Conservation (phyloP, 2,329 filamentous ascomycete genomes). For the Lecanicillium sp. region DNA sequence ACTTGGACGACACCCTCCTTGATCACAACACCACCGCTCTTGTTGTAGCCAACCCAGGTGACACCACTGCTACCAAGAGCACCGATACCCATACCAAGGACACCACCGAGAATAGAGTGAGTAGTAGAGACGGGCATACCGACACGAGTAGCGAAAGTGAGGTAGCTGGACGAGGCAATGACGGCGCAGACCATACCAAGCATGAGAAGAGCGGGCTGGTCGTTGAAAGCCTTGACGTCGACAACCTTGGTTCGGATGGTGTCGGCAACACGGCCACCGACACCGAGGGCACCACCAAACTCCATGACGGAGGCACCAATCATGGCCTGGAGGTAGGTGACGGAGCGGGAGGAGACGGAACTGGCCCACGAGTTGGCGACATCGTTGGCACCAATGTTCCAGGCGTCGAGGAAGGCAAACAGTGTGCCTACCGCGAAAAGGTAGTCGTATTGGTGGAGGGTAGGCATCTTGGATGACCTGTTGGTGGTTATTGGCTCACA, state of each 20-base stretch:
- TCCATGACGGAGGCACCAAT: constrained; percentile 50
- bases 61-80: constrained; percentile 41
- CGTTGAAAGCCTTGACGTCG: constrained; percentile 34
- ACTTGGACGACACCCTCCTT: constrained; percentile 48
- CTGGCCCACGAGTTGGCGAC: constrained; percentile 73
- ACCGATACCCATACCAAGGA: constrained; percentile 52
- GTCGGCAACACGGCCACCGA: constrained; percentile 51
- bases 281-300: constrained; percentile 51
- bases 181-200: constrained; percentile 50
- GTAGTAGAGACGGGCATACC: constrained; percentile 54
- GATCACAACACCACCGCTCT: constrained; percentile 26
- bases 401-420: constrained; percentile 58
- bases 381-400: constrained; percentile 55
- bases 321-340: constrained; percentile 54
- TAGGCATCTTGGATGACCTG: neutral
- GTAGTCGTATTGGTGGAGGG: constrained; percentile 49
- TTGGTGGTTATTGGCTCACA: neutral
- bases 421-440: constrained; percentile 56
- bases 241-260: constrained; percentile 56
- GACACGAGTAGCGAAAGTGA: constrained; percentile 46
- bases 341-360: constrained; percentile 60
- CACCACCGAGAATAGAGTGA: constrained; percentile 50
- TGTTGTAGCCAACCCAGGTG: constrained; percentile 41
- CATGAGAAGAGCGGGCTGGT: constrained; percentile 45
- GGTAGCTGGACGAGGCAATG: constrained; percentile 42